Evolutionary conservation across 352 stramenopile genomes (phyloP).

Genomic region (Thraustotheca clavata): DNA sequence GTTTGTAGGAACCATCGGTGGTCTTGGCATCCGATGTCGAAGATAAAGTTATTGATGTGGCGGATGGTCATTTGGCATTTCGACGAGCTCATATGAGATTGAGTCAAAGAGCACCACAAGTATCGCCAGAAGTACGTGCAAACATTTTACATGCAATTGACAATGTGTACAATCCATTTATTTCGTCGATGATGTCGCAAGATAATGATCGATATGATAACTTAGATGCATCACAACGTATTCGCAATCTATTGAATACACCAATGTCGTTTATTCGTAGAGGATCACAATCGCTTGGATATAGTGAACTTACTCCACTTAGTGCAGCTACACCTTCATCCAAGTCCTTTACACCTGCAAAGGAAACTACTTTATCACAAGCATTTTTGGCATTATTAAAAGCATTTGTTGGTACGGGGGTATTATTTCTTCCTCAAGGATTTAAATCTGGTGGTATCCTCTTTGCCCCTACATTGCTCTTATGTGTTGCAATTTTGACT

Average conservation of each 20-base stretch:
- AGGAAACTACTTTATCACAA: slow-evolving; percentile 19
- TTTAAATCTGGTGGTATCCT: slow-evolving; percentile 63
- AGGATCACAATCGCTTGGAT: slow-evolving; percentile 6
- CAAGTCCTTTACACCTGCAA: background rate
- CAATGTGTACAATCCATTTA: slow-evolving; percentile 76
- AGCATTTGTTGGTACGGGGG: slow-evolving; percentile 59
- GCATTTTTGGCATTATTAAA: slow-evolving; percentile 50
- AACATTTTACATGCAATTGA: slow-evolving; percentile 61
- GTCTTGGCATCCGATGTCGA: background rate
- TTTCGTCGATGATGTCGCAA: slow-evolving; percentile 69
- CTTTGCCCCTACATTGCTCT: slow-evolving; percentile 46
- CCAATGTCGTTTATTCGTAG: slow-evolving; percentile 18
- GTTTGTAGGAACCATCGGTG: slow-evolving; percentile 6
- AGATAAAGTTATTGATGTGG: slow-evolving; percentile 17
- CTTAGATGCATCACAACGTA: slow-evolving; percentile 54
- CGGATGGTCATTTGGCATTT: slow-evolving; percentile 8
- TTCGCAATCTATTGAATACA: slow-evolving; percentile 57
- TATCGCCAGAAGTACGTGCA: slow-evolving; percentile 14
- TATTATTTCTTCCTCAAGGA: slow-evolving; percentile 56
- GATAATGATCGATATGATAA: slow-evolving; percentile 76
- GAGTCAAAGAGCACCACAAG: background rate
- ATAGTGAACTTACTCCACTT: slow-evolving; percentile 10
- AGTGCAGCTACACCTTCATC: background rate
- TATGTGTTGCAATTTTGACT: slow-evolving; percentile 36
- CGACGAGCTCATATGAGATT: background rate